phyloP scores from a whole-genome alignment of 2,329 filamentous ascomycete species.

The Xylaria sp. region DNA sequence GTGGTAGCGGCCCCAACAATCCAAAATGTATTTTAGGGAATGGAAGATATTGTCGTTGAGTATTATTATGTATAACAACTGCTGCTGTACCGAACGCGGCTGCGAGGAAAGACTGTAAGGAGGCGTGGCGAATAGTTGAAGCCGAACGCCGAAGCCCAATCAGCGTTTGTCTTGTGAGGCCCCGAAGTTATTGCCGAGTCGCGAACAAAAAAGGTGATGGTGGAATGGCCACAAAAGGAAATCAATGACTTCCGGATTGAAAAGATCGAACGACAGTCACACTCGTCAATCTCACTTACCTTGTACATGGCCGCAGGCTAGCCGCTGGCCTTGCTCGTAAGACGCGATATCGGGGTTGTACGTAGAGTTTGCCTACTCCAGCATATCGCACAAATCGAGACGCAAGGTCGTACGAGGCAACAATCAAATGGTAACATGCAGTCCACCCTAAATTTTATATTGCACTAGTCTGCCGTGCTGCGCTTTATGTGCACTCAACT shows the following conservation, averaged over 20 bases:
- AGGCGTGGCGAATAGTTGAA: neutral
- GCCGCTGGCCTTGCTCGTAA: neutral
- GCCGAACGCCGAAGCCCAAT: conserved; percentile 24
- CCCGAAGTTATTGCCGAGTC: neutral
- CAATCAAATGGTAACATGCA: neutral
- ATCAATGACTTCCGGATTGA: neutral
- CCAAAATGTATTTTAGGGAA: neutral
- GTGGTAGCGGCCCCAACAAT: neutral
- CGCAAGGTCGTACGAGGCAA: conserved; percentile 9
- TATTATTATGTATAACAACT: neutral
- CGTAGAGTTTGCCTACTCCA: neutral
- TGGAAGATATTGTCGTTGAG: neutral
- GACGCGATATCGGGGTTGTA: neutral
- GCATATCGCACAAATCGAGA: neutral
- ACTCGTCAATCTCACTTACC: neutral
- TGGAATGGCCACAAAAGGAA: neutral
- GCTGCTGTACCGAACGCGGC: neutral
- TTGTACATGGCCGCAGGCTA: neutral
- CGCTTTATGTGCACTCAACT: neutral
- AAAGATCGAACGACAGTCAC: neutral
- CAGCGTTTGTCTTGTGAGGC: neutral
- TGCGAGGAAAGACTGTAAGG: neutral
- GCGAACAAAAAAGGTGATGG: neutral
- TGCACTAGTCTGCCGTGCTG: neutral
- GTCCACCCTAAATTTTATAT: neutral